phyloP scores from a whole-genome alignment of 2,329 filamentous ascomycete species.

The Cladosporium oxysporum region DNA sequence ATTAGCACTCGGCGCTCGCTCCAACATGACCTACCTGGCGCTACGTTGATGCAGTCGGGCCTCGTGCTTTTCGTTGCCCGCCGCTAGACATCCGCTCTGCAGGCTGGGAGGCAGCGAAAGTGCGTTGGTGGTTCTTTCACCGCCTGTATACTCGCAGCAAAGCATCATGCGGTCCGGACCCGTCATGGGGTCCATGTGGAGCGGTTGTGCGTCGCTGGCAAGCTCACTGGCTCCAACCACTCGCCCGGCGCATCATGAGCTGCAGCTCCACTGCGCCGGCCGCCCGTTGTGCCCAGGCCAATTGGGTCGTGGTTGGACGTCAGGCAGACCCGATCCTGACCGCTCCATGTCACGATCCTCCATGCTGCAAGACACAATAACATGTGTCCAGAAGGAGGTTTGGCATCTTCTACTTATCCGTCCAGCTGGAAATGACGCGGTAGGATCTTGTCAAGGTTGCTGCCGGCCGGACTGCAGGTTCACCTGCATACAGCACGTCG shows the following conservation, averaged over 20 bases:
- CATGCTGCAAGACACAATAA: conserved; percentile 5
- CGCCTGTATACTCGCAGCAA: conserved; percentile 14
- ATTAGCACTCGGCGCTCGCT: conserved; percentile 10
- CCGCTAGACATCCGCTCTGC: conserved; percentile 6
- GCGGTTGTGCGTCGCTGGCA: conserved; percentile 4
- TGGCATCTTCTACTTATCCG: not conserved
- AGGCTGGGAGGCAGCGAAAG: conserved; percentile 2
- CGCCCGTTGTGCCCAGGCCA: conserved; percentile 8
- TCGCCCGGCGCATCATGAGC: not conserved
- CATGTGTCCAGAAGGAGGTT: conserved; percentile 3
- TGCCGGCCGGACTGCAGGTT: conserved; percentile 2
- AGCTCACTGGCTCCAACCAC: conserved; percentile 7
- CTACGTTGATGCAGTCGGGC: conserved; percentile 1
- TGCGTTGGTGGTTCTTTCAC: conserved; percentile 15
- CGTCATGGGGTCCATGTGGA: conserved; percentile 16
- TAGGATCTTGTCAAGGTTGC: conserved; percentile 6
- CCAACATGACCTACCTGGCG: conserved; percentile 16
- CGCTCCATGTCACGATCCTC: conserved; percentile 9
- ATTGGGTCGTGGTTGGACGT: conserved; percentile 4
- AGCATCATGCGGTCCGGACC: conserved; percentile 14
- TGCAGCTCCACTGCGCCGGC: conserved; percentile 3
- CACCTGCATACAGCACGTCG: conserved; percentile 2
- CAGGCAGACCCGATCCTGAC: conserved; percentile 9
- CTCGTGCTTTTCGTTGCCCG: conserved; percentile 11
- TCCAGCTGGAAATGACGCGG: not conserved